Conservation (phyloP, 2,329 filamentous ascomycete genomes). For the Capronia americana region DNA sequence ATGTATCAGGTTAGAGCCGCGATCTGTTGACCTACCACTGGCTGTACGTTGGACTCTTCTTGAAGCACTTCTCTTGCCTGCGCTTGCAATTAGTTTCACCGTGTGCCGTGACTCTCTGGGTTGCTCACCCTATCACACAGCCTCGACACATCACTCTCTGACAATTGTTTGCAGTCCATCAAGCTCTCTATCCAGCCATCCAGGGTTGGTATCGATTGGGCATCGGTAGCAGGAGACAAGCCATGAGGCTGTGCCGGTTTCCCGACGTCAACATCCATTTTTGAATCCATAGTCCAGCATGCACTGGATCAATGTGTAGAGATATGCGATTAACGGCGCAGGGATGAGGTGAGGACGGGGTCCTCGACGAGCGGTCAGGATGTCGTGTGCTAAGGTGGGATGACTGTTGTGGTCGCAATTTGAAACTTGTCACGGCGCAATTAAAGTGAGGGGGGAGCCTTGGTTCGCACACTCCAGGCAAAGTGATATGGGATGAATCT, state of each 20-base stretch:
- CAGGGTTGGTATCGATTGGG: conserved; percentile 86
- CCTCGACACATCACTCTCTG: conserved; percentile 91
- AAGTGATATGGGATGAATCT: neutral
- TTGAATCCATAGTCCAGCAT: conserved; percentile 78
- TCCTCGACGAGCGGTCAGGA: conserved; percentile 30
- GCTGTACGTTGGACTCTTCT: conserved; percentile 98
- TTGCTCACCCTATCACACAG: conserved; percentile 91
- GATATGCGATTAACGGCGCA: conserved; percentile 18
- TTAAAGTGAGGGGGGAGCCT: neutral
- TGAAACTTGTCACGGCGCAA: neutral
- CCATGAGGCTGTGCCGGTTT: conserved; percentile 80
- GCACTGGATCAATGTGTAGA: conserved; percentile 20
- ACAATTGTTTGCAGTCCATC: conserved; percentile 98
- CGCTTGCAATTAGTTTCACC: conserved; percentile 9
- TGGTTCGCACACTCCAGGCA: neutral
- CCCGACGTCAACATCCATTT: conserved; percentile 94
- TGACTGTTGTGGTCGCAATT: conserved; percentile 30
- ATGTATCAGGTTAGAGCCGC: conserved; percentile 7
- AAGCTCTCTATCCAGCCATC: conserved; percentile 99
- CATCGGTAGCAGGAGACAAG: conserved; percentile 77
- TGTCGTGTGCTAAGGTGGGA: conserved; percentile 31
- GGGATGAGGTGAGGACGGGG: conserved; percentile 40
- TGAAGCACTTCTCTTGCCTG: conserved; percentile 95
- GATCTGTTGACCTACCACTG: conserved; percentile 71
- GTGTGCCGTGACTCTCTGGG: conserved; percentile 22